Base-by-base conservation (phyloP, 2,329 filamentous ascomycete genomes). In the Colletotrichum gigasporum region DNA sequence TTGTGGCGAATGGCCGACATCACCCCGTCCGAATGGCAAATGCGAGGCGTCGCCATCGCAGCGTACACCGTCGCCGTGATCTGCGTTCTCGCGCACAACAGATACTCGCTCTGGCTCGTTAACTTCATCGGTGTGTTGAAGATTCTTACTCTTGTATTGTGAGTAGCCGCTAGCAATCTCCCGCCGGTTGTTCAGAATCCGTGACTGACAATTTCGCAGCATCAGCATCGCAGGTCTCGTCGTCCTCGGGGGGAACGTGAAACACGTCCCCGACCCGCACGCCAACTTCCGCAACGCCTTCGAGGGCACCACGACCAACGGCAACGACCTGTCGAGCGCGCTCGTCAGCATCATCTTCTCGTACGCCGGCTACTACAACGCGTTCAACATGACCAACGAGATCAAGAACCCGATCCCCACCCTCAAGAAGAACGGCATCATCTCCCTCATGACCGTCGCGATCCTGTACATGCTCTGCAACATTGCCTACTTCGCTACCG, bases 21-120 rank as follows among this genome's bases (percentile, higher is more conserved):
- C 0, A 75, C 73, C 0, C 83, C 86, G 0, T 83, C 83, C 0
- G 76, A 79, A n/a, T 92, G 89, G 90, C 79, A 91, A 69, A 72
- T 85, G 54, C 91, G 91, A 70, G 90, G 89, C 1, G 84, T 91
- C 3, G 90, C 90, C 0, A 76, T 91, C 22, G 88, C 86, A 1
- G 85, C 82, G 0, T 91, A 91, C 69, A 89, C 85, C 0, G 70
- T 88, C 0, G 87, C 88, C 3, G 79, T 84, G 1, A 65, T 89
- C 1, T 79, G 86, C 60, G 78, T 81, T 59, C 68, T 85, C 5
- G 82, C 83, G 9, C 83, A 86, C 61, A 91, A 87, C 50, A 84
- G 82, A 58, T 85, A 82, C 67, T 88, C 86, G 0, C 81, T 88
- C 3, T 81, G 80, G 70, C 70, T 86, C 0, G 82, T 83, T 12